These are phyloP conservation scores for Pestalotiopsis sp. DNA, from an alignment of 2,329 filamentous ascomycete species.

Conservation along the genomic window DNA sequence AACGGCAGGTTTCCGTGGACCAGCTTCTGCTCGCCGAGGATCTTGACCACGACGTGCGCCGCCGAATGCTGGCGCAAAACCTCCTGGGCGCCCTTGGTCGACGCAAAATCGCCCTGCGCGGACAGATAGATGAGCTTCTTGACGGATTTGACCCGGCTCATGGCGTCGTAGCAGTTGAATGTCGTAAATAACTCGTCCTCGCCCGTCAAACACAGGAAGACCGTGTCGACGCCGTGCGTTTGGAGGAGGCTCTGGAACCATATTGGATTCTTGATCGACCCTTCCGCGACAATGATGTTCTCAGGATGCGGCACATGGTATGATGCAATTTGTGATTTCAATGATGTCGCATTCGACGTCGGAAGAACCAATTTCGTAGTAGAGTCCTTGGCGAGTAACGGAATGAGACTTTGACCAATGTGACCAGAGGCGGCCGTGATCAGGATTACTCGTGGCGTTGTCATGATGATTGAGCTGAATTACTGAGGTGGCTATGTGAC, in stretches of 20 bases:
- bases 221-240: slow-evolving; percentile 6
- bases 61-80: not conserved
- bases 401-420: slow-evolving; percentile 10
- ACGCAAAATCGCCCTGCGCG: not conserved
- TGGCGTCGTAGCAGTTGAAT: slow-evolving; percentile 4
- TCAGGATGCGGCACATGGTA: not conserved
- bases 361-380: slow-evolving; percentile 6
- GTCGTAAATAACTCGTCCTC: slow-evolving; percentile 11
- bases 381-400: not conserved
- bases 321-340: not conserved
- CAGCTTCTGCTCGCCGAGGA: slow-evolving; percentile 8
- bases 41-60: slow-evolving; percentile 13
- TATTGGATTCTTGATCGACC: slow-evolving; percentile 8
- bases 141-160: not conserved
- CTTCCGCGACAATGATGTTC: slow-evolving; percentile 8
- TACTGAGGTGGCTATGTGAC: not conserved
- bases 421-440: slow-evolving; percentile 6
- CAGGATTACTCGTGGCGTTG: not conserved
- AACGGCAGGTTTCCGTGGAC: slow-evolving; percentile 1
- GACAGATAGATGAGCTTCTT: slow-evolving; percentile 11
- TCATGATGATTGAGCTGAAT: not conserved
- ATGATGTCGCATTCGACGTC: not conserved
- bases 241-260: slow-evolving; percentile 6
- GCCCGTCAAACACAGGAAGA: slow-evolving; percentile 8
- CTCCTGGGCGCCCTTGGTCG: not conserved